Evolutionary conservation across 768 basidiomycete species (phyloP).

Genomic region (Macrolepiota albuminosa): DNA sequence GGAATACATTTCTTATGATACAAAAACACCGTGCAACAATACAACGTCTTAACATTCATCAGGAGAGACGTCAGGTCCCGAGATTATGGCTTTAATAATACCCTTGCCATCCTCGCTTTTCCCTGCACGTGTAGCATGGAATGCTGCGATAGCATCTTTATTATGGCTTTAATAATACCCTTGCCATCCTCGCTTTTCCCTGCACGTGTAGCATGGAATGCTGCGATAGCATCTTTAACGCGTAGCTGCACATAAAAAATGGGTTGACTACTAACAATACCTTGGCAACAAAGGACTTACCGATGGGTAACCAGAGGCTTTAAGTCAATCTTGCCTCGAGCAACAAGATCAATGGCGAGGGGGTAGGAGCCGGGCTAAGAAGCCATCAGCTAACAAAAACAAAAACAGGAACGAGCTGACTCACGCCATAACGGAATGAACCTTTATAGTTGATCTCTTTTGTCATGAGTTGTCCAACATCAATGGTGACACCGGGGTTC

Average conservation of each 20-base stretch:
- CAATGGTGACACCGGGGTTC: conserved; percentile 65
- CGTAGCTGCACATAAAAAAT: conserved; percentile 40
- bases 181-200: conserved; percentile 87
- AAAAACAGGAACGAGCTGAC: conserved; percentile 16
- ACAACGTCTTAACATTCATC: conserved; percentile 22
- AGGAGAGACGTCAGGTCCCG: conserved; percentile 62
- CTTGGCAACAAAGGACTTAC: conserved; percentile 26
- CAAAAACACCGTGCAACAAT: conserved; percentile 7
- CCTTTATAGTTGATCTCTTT: conserved; percentile 85
- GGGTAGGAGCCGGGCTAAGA: conserved; percentile 77
- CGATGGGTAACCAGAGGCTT: conserved; percentile 88
- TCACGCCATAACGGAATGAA: conserved; percentile 87
- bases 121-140: conserved; percentile 74
- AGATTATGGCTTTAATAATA: conserved; percentile 88
- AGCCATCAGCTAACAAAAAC: background rate
- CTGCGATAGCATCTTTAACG: conserved; percentile 74
- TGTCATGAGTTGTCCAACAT: conserved; percentile 60
- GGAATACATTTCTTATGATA: conserved; percentile 4
- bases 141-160: conserved; percentile 72
- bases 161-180: conserved; percentile 85
- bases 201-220: conserved; percentile 75
- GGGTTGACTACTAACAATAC: background rate
- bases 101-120: conserved; percentile 83
- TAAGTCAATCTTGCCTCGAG: conserved; percentile 78
- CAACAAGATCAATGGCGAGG: conserved; percentile 78